Evolutionary conservation across 441 rosid species (phyloP).

Genomic region (Raphanus hybrid): DNA sequence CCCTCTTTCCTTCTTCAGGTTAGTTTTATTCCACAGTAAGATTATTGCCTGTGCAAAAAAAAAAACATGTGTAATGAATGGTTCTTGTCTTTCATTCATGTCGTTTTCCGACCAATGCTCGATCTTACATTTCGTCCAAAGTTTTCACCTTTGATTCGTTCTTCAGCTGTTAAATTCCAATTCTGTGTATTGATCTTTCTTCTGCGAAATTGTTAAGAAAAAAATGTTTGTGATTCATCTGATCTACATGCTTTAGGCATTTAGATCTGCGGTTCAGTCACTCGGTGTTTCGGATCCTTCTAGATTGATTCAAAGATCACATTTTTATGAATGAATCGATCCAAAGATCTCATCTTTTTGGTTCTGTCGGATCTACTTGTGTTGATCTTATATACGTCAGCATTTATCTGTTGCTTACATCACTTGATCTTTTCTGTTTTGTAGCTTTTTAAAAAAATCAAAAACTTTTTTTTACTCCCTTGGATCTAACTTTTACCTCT

Average conservation of each 20-base stretch:
- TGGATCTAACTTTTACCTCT: conserved; percentile 17
- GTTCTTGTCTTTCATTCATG: conserved; percentile 18
- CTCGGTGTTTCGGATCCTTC: background rate
- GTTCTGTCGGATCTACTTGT: conserved; percentile 26
- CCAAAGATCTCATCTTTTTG: background rate
- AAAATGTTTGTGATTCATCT: background rate
- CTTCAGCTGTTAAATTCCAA: background rate
- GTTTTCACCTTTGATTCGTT: conserved; percentile 11
- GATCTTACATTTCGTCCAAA: conserved; percentile 24
- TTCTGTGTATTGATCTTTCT: background rate
- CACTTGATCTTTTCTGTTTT: conserved; percentile 21
- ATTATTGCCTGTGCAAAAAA: conserved; percentile 8
- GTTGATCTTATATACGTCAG: conserved; percentile 27
- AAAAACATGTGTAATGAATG: conserved; percentile 16
- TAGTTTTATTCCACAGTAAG: conserved; percentile 20
- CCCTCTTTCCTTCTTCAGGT: conserved; percentile 28
- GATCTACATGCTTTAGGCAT: conserved; percentile 31
- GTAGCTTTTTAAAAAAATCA: background rate
- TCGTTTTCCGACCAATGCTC: conserved; percentile 23
- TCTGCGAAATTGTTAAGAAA: conserved; percentile 3
- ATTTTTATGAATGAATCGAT: background rate
- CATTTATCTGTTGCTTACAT: conserved; percentile 24
- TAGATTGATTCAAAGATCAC: conserved; percentile 7
- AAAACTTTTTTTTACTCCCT: background rate
- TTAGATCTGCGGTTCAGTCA: conserved; percentile 30